Percentiles rank a stretch among this genome's conserved stretches.
phyloP scores from a whole-genome alignment of 495 filamentous ascomycete genomes.

The Penicillium maclennaniae region DNA sequence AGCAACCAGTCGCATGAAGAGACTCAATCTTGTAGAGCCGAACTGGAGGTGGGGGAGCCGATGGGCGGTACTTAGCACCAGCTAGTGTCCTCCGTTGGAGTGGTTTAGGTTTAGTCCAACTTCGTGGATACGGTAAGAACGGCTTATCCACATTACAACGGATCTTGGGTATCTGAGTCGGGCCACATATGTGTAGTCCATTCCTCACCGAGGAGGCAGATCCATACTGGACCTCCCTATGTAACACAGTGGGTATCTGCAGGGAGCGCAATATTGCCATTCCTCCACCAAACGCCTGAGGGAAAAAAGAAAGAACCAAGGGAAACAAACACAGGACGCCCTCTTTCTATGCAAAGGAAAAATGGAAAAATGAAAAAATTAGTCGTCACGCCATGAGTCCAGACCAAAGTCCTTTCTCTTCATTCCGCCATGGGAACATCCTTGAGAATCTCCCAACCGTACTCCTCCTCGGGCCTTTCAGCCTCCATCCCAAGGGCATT shows the following conservation, averaged over 20 bases:
- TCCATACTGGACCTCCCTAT: background rate
- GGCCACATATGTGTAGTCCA: background rate
- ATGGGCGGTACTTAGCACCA: background rate
- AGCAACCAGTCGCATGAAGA: background rate
- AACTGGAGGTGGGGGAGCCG: background rate
- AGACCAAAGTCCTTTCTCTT: slow-evolving; percentile 5
- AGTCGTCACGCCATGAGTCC: slow-evolving; percentile 15
- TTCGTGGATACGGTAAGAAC: background rate
- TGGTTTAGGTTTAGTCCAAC: background rate
- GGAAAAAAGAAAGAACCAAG: background rate
- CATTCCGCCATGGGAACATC: slow-evolving; percentile 39
- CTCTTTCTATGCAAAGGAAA: background rate
- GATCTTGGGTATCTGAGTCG: background rate
- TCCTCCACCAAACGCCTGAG: background rate
- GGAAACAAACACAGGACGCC: background rate
- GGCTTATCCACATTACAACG: background rate
- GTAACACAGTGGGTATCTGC: slow-evolving; percentile 1
- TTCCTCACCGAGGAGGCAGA: background rate
- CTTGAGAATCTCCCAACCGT: slow-evolving; percentile 50
- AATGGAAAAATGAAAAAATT: slow-evolving; percentile 1
- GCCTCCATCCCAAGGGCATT: slow-evolving; percentile 51
- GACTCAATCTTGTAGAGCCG: background rate
- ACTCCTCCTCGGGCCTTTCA: slow-evolving; percentile 51
- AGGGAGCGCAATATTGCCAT: background rate
- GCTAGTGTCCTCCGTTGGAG: background rate